Evolutionary conservation across 805 yeast species (phyloP).

Genomic region (Barnettozyma pratensis): DNA sequence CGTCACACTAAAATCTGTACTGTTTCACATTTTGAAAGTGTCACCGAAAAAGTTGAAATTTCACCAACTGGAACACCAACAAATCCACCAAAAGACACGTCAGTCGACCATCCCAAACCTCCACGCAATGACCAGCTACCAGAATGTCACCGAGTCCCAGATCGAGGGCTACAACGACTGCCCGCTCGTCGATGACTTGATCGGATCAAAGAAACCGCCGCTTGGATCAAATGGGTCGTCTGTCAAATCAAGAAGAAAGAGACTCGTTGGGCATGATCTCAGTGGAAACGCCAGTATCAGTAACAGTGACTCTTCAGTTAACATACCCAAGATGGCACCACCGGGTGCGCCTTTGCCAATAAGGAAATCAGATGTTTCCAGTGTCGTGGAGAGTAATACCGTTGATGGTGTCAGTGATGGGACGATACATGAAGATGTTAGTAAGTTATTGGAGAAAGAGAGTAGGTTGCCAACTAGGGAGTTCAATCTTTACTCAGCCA

Average conservation of each 20-base stretch:
- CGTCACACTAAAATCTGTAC: not conserved
- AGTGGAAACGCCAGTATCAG: not conserved
- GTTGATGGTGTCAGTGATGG: not conserved
- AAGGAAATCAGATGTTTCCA: not conserved
- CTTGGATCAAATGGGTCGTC: not conserved
- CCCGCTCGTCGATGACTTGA: conserved; percentile 25
- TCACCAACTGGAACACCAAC: not conserved
- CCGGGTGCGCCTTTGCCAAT: not conserved
- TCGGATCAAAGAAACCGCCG: conserved; percentile 6
- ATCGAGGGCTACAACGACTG: conserved; percentile 42
- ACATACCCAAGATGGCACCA: not conserved
- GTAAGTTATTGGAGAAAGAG: not conserved
- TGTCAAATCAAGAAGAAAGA: conserved; percentile 1
- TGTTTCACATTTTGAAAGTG: no score
- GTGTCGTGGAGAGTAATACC: not conserved
- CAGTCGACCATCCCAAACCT: no score
- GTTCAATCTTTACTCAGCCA: conserved; percentile 37
- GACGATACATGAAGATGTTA: not conserved
- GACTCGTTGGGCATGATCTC: conserved; percentile 1
- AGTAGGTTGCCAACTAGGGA: conserved; percentile 36
- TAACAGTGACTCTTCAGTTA: not conserved
- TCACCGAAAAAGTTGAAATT: no score
- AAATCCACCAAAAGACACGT: not conserved
- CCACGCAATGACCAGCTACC: conserved; percentile 21
- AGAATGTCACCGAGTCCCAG: conserved; percentile 36